Base-by-base conservation (phyloP, 2,329 filamentous ascomycete genomes). In the Diaporthe batatas region DNA sequence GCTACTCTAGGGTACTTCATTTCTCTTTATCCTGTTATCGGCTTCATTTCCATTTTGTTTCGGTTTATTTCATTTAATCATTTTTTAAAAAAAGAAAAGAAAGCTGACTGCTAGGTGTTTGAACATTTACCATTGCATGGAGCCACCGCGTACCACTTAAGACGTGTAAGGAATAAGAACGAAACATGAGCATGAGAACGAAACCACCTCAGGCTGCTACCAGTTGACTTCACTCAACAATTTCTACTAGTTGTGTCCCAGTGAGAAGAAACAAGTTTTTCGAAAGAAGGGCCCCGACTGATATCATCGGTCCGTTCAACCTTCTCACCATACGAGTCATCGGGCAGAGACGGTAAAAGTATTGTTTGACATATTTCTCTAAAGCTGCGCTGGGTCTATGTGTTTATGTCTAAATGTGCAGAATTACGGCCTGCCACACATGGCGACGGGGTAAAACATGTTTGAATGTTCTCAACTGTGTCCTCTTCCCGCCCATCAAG, bases 341-440 rank as follows among this genome's bases (percentile, higher is more conserved):
- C 12, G 32, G n/a, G 12, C 7, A 36, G 7, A 6, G 32, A 25
- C n/a, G 11, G 23, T 21, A 53, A 7, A 25, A 51, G 36, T n/a
- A n/a, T 2, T 36, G 18, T 36, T 16, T 7, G 36, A 23, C n/a
- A 21, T 53, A 12, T n/a, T 53, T 39, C 32, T 39, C 18, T 25
- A 53, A 34, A 67, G 32, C 29, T 29, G 25, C 12, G 32, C 44
- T 32, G n/a, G 18, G 62, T 67, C 62, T 67, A 67, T 36, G n/a
- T 6, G 53, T 68, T 29, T 57, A 57, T 68, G 6, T 32, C 36
- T 68, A 47, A 47, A n/a, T 55, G 29, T 8, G 14, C 51, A 32
- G 21, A n/a, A n/a, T 29, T 39, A n/a, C n/a, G n/a, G n/a, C n/a
- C 11, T 23, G 21, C 44, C 12, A 49, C 32, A 25, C 11, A 16